Conservation (phyloP, 129 eudicot species). For the Artemisia argyi region DNA sequence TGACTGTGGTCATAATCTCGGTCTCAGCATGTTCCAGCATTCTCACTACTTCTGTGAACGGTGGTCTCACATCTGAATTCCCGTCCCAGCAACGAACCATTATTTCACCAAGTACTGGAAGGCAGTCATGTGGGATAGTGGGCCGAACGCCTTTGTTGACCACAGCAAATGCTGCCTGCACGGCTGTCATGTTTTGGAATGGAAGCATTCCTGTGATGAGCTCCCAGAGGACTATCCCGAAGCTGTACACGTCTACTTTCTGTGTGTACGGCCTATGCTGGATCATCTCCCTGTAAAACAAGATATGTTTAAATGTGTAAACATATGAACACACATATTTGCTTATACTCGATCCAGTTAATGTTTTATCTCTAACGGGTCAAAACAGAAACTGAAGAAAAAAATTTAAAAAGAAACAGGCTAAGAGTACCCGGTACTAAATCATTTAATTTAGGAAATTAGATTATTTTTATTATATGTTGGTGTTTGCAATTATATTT, state of each 20-base stretch:
- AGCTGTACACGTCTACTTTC: conserved; percentile 94
- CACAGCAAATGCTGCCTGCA: conserved; percentile 98
- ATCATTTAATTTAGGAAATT: too few relatives aligned
- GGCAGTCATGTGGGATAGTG: conserved; percentile 78
- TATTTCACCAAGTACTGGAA: conserved; percentile 79
- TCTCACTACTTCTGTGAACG: conserved; percentile 74
- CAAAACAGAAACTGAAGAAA: background rate
- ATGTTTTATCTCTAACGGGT: background rate
- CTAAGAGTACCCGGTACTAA: too few relatives aligned
- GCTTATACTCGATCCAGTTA: too few relatives aligned
- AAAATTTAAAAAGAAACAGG: too few relatives aligned
- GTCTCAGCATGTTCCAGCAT: conserved; percentile 94
- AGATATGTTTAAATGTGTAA: background rate
- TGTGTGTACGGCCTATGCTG: conserved; percentile 99
- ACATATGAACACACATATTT: too few relatives aligned
- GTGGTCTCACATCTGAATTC: conserved; percentile 84
- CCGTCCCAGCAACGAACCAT: conserved; percentile 98
- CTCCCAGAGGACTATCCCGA: conserved; percentile 97
- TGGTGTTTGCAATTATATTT: background rate
- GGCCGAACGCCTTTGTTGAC: conserved; percentile 97
- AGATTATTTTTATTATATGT: background rate
- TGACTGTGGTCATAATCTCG: conserved; percentile 82
- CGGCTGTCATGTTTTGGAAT: conserved; percentile 98
- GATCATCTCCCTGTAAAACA: conserved; percentile 84
- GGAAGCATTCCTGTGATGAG: conserved; percentile 96